Evolutionary conservation across 2,329 filamentous ascomycete genomes (phyloP), one percentile per base, ranked within the genome.

Genomic region (Aspergillus sojae): DNA sequence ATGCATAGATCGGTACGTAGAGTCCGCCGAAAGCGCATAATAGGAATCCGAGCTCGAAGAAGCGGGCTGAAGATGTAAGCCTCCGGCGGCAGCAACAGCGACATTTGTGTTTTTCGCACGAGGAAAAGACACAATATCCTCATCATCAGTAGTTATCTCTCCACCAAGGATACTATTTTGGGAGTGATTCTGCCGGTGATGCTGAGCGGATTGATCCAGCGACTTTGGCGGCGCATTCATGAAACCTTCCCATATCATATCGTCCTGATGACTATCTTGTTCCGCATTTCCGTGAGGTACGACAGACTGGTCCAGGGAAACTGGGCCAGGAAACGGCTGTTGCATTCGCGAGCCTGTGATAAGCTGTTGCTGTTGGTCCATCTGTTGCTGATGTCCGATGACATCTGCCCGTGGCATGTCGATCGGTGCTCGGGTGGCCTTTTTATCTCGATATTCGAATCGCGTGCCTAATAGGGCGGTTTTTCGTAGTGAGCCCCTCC

Each of bases 401-500:
- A 62, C 61, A 43, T 73, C 72, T 19, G 64, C 65, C 34, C 65
- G 67, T 50, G 61, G 57, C 11, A 66, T 32, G 34, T 71, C 70
- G 2, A 60, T 41, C 16, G 62, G 30, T 11, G 64, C 63, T 36
- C 67, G 62, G 6, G 50, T 54, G 19, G 63, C 56, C 55, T 71
- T 74, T 67, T 75, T 77, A 57, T 78, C 76, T 46, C 73, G 75
- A 39, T 71, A 70, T 60, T 79, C 74, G 41, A 78, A 66, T 23
- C 77, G 67, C 63, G 74, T 90, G 19, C 92, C 92, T 21, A 97
- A 83, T 56, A 97, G 82, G 30, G 93, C 93, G 12, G 92, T 92
- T 78, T 97, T 97, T 64, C 94, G 87, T 75, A 97, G 82, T 12
- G 94, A 97, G 4, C 93, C 93, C 74, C 91, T 91, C 64, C 94